Base-by-base conservation (phyloP, 108 stramenopile species). In the Cyclotella sp. region DNA sequence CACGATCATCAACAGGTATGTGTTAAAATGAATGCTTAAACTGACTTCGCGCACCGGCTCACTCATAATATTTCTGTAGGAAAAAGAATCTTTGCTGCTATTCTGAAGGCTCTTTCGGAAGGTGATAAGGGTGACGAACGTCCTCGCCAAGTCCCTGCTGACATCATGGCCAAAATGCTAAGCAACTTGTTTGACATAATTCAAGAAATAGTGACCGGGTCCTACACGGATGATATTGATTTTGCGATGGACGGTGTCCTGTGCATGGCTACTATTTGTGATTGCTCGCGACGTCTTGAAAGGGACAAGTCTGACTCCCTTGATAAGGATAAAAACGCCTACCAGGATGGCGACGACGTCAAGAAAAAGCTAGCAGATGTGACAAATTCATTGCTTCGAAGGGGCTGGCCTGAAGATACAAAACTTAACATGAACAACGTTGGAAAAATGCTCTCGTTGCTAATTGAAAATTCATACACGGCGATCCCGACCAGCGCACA, bases 221-320 rank as follows among this genome's bases (percentile, higher is more conserved):
- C 74, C 6, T 52, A 84, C 52, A 81, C 82, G 16, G 64, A 57
- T 43, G 79, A 84, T 54, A 75, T 86, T 40, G 73, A 65, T 22
- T 86, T 86, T 79, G 78, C 63, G 14, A 86, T 86, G 85, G 78
- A 81, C 68, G 85, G 78, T 26, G 72, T 86, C 7, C 43, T 26
- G 26, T 77, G 75, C 45, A 64, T 86, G 26, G 70, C 84, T 40
- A 67, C 69, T 13, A 79, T 84, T 63, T 61, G 59, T 10, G 61
- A 71, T 27, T 86, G 85, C 58, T 69, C 78, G 22, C 30, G 52
- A 27, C 79, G 79, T 19, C 21, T 79, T 14, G 34, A 45, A 16
- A 45, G n/a, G 21, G 71, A 55, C 22, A 46, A 42, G 39, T 54
- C 51, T 30, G 44, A 66, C 6, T 34, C 2, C 34, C 34, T 34